These are phyloP conservation scores for Waltergamsia citrina DNA, from an alignment of 2,329 filamentous ascomycete genomes.

Conservation along the genomic window DNA sequence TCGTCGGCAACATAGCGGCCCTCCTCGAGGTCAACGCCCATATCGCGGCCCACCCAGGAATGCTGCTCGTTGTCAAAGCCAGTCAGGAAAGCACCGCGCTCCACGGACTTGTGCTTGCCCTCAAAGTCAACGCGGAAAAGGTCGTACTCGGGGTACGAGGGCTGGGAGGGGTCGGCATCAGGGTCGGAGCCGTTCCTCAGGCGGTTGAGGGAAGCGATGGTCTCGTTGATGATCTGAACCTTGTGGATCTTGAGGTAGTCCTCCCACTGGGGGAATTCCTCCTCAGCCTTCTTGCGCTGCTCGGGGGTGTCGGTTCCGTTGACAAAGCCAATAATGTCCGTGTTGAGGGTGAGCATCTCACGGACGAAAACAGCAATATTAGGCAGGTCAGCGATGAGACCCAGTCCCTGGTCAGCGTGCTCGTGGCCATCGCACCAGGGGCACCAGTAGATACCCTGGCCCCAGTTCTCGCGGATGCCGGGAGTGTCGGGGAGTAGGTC, in stretches of 20 bases:
- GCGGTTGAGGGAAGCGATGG: conserved; percentile 37
- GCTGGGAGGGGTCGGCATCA: conserved; percentile 29
- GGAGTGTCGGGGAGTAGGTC: conserved; percentile 47
- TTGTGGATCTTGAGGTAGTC: conserved; percentile 38
- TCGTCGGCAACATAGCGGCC: conserved; percentile 32
- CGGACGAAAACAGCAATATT: conserved; percentile 33
- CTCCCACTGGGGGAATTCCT: conserved; percentile 34
- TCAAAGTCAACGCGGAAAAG: conserved; percentile 44
- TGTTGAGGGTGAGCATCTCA: conserved; percentile 45
- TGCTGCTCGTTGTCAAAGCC: conserved; percentile 36
- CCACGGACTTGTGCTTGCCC: conserved; percentile 21
- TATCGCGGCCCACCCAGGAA: conserved; percentile 32
- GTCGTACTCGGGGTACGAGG: conserved; percentile 39
- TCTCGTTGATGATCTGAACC: conserved; percentile 45
- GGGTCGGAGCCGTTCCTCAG: conserved; percentile 23
- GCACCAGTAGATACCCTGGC: conserved; percentile 53
- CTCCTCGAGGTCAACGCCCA: conserved; percentile 35
- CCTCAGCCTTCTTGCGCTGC: conserved; percentile 24
- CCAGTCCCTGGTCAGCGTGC: conserved; percentile 45
- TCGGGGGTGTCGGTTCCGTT: conserved; percentile 47
- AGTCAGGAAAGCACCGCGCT: conserved; percentile 41
- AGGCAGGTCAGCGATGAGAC: conserved; percentile 36
- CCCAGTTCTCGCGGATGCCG: conserved; percentile 44
- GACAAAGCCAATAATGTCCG: conserved; percentile 45
- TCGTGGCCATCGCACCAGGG: conserved; percentile 57